Evolutionary conservation across 1,284 basidiomycete genomes (phyloP), one percentile per base, ranked within the genome.

Genomic region (Ganoderma lingzhi): DNA sequence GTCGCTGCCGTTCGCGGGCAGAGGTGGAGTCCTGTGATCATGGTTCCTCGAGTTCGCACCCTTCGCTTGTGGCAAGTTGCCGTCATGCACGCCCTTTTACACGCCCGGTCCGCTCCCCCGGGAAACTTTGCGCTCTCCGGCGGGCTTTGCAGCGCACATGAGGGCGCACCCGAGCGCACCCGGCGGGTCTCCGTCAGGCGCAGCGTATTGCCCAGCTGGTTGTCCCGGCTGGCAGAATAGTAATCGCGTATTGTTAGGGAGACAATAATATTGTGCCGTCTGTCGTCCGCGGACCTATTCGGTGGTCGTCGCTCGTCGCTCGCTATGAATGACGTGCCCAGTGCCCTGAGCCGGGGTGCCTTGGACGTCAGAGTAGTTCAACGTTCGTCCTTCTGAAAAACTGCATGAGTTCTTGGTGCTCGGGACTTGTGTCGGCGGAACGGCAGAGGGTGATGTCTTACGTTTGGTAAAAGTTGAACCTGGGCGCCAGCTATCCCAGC

Each of bases 11-110:
- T 58, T 68, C 60, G 63, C 39, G 60, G 68, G 64, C 63, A 61
- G 48, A 55, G 32, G 37, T 61, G 67, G 56, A n/a, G 64, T 63
- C 71, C 61, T 66, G 67, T 72, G 71, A 72, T 51, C 69, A 64
- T 32, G 64, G 48, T 61, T 63, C 69, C 64, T 23, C 42, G 53
- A 35, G 23, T 60, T 62, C 66, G 55, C 55, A 14, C 55, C 45
- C 64, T 35, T 35, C 35, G 35, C 35, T 35, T 35, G 23, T 23
- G 23, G 23, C 23, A 23, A 23, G 23, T 23, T 23, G 35, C 35
- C 35, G 65, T 72, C 62, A 72, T 66, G 45, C 64, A 41, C 45
- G 30, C 41, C 28, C 39, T 35, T 35, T 62, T 60, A 42, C 32
- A 37, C 53, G 28, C 42, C 65, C 71, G 71, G 71, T 35, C 71